Conservation (phyloP, 2,329 filamentous ascomycete genomes). For the Coleophoma eucalyptorum region DNA sequence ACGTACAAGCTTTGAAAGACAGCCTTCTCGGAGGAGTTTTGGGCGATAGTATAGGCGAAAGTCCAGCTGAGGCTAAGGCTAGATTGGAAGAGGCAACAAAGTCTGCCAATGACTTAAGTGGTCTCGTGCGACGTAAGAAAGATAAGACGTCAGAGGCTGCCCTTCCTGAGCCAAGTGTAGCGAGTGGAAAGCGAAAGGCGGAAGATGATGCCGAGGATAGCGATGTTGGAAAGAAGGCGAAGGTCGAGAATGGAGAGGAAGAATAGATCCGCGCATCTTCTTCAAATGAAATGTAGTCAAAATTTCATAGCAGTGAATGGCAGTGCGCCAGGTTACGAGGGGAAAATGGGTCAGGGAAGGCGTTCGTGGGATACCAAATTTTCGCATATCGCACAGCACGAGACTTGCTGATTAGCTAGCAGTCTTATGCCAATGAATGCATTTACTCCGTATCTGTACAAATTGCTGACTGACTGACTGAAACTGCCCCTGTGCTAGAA, state of each 20-base stretch:
- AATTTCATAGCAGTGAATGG: neutral
- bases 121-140: slow-evolving; percentile 69
- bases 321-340: neutral
- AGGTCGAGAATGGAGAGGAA: slow-evolving; percentile 18
- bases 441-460: no score
- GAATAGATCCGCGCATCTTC: neutral
- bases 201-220: slow-evolving; percentile 28
- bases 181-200: slow-evolving; percentile 52
- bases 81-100: slow-evolving; percentile 70
- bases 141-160: slow-evolving; percentile 29
- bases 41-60: slow-evolving; percentile 59
- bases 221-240: slow-evolving; percentile 27
- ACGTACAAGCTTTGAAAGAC: slow-evolving; percentile 49
- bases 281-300: neutral
- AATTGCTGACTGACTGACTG: no score
- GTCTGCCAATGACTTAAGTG: slow-evolving; percentile 69
- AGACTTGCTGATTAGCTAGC: neutral
- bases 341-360: neutral
- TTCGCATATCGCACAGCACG: neutral
- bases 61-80: slow-evolving; percentile 55
- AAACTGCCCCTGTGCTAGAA: no score
- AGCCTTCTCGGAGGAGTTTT: slow-evolving; percentile 55
- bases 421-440: neutral
- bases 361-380: neutral
- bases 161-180: slow-evolving; percentile 21